Base-by-base conservation (phyloP, 139 green algal genomes). In the Micractinium sp. region DNA sequence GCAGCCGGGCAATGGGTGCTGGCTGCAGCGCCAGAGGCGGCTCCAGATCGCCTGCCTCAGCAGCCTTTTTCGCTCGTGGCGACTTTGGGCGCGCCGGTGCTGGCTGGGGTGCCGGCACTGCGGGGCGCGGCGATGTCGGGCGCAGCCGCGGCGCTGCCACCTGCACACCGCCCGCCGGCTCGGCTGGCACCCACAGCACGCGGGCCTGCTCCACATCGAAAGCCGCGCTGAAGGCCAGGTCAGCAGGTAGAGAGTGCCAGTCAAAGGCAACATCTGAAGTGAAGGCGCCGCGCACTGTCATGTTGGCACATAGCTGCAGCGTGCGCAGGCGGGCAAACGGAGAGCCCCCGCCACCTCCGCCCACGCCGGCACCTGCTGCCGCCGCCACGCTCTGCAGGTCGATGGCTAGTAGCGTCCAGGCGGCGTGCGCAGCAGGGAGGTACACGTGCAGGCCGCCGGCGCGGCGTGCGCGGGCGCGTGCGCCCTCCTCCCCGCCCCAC, bases 201-300 rank as follows among this genome's bases (percentile, higher is more conserved):
- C 93, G 87, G 74, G 95, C 94, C 16, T 91, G 36, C 29, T 56
- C 39, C 0, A 66, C 36, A 71, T 94, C 91, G 81, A 95, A 87
- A 0, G 91, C 91, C 36, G 93, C 89, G 0, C 92, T 94, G 61
- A 97, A 89, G 0, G 89, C 91, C 92, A 97, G 94, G 66, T 97
- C 93, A 18, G 90, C 78, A 0, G 94, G 94, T 83, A 96, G 91
- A 23, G n/a, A 90, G 90, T 93, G 61, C 41, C 93, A 89, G 31
- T 69, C 86, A 67, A 96, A 97, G 74, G 89, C 90, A 18, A 93
- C 80, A 89, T 96, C 93, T 4, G 91, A 95, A 0, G 94, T 97
- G 91, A 96, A 98, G 35, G 94, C 87, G n/a, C 89, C 93, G 0
- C 95, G 91, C 82, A 97, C 95, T 5, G 86, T 91, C 82, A 97